Evolutionary conservation across 108 stramenopile species (phyloP).

Genomic region (Skeletonema potamos): DNA sequence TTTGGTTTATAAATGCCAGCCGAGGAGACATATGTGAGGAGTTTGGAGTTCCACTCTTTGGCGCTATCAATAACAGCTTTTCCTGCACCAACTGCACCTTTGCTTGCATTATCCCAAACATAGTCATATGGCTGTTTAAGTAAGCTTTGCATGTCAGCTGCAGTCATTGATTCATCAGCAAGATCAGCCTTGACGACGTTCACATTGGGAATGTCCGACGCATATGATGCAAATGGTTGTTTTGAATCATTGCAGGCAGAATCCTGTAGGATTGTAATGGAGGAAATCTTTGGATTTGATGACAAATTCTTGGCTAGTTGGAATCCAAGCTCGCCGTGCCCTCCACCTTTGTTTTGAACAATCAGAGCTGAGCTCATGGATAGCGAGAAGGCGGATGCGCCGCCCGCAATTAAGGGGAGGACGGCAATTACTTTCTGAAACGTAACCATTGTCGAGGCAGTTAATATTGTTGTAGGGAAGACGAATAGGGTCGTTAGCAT

Average conservation of each 20-base stretch:
- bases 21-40: conserved; percentile 73
- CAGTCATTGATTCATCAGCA: conserved; percentile 69
- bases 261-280: conserved; percentile 85
- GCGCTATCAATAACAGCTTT: conserved; percentile 70
- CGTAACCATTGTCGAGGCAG: conserved; percentile 17
- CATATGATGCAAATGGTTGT: conserved; percentile 78
- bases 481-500: no score
- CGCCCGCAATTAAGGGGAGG: conserved; percentile 19
- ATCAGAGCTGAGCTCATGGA: conserved; percentile 77
- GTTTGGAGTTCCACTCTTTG: conserved; percentile 71
- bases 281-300: conserved; percentile 64
- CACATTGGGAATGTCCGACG: conserved; percentile 71
- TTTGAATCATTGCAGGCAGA: conserved; percentile 68
- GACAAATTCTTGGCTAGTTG: conserved; percentile 73
- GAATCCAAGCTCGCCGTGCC: conserved; percentile 83
- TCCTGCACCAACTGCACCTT: conserved; percentile 66
- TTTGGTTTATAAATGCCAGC: conserved; percentile 81
- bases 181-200: conserved; percentile 73
- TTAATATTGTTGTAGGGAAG: no score
- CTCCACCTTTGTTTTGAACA: conserved; percentile 89
- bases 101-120: conserved; percentile 86
- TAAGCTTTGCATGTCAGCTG: conserved; percentile 48
- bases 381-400: conserved; percentile 42
- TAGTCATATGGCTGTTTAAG: conserved; percentile 70
- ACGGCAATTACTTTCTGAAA: conserved; percentile 4